Evolutionary conservation across 139 green algal genomes (phyloP), one percentile per base, ranked within the genome.

Genomic region (Protoeuglena noctilucae): DNA sequence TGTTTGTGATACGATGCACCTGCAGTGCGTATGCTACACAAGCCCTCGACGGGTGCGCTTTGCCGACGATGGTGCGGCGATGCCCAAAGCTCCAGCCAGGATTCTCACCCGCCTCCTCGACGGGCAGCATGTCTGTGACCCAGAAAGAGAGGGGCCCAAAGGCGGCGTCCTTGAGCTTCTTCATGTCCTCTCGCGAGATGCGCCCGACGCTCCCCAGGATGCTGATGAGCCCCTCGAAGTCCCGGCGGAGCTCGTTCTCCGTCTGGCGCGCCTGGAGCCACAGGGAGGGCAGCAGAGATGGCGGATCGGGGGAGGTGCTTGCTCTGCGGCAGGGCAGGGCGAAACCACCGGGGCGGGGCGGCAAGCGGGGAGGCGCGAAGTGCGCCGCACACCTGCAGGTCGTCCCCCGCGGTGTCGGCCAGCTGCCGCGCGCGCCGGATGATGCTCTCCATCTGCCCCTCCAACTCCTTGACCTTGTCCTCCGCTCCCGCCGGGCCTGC

Each of bases 141-240:
- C 77, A 93, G 57, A 89, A 93, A 9, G 64, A 76, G 23, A 64
- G 70, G 1, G 73, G 72, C 6, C 77, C 75, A 75, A 93, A 93
- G 26, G 80, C 72, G 19, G 73, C 53, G 26, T 86, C 75, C 51
- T 80, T 80, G 26, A 90, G 62, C 25, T 60, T 43, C 54, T 75
- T 75, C 19, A 84, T 43, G 53, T 80, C 72, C 14, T 73, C 66
- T 27, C 4, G 43, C 39, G 31, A 58, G 40, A 40, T 65, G 58
- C 40, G 30, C 43, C 29, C n/a, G 50, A 7, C 28, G 25, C 6
- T 9, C 21, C 40, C 28, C 16, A 49, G 48, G 2, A 21, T 41
- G 9, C 40, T 41, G 24, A 18, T 53, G 29, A 71, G 57, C 21
- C 40, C 52, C 46, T 57, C 29, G 17, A 39, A 39, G 7, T 39